Conservation (phyloP, 192 early-diverging fungal species). For the Entomortierella beljakovae region DNA sequence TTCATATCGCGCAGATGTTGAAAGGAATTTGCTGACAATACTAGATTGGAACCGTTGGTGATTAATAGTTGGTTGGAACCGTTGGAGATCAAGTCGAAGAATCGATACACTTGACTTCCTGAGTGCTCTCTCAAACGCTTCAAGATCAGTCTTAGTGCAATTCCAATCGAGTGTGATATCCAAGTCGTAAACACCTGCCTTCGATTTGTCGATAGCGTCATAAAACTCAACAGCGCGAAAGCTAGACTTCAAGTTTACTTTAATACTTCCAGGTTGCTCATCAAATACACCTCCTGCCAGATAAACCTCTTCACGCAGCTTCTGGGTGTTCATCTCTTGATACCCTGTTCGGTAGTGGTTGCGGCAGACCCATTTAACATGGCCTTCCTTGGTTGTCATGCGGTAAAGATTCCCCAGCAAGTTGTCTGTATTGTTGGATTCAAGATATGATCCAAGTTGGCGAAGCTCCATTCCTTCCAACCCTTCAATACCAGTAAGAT, state of each 20-base stretch:
- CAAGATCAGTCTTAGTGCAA: too few species aligned
- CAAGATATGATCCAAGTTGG: conserved; percentile 16
- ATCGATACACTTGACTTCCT: too few species aligned
- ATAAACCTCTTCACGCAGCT: conserved; percentile 9
- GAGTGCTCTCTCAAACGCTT: too few species aligned
- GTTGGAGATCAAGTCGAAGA: too few species aligned
- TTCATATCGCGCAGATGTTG: too few species aligned
- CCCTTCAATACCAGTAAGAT: conserved; percentile 5
- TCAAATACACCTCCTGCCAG: conserved; percentile 8
- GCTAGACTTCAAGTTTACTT: conserved; percentile 1
- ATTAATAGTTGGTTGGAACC: too few species aligned
- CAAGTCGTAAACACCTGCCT: too few species aligned
- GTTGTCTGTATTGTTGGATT: background rate
- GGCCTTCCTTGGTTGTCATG: conserved; percentile 18
- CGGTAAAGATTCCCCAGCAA: conserved; percentile 20
- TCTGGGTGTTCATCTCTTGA: conserved; percentile 11
- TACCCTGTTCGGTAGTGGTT: conserved; percentile 17
- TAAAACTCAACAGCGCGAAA: conserved; percentile 13
- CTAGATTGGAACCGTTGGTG: too few species aligned
- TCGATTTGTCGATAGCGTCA: conserved; percentile 15
- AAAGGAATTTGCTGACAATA: too few species aligned
- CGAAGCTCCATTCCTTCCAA: conserved; percentile 26
- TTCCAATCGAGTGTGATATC: too few species aligned
- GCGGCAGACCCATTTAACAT: conserved; percentile 36
- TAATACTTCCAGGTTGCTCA: conserved; percentile 24